A percentile compares a stretch with the other conserved stretches of the same genome.
Evolutionary conservation across 495 filamentous ascomycete species (phyloP).

Genomic region (Penicillium fimorum): DNA sequence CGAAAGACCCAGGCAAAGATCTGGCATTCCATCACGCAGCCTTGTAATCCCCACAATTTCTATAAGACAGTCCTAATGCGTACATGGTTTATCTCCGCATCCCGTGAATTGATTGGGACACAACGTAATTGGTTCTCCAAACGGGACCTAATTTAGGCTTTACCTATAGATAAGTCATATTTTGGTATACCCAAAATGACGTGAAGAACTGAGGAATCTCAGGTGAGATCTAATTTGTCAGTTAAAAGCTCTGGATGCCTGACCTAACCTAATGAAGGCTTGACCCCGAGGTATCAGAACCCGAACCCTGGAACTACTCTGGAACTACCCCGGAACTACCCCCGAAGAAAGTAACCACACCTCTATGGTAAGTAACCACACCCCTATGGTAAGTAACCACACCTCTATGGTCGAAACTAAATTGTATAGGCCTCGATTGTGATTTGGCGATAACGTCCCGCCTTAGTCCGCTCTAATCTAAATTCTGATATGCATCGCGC

Average conservation of each 20-base stretch:
- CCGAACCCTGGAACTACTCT: not conserved
- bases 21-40: not conserved
- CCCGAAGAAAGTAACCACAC: not conserved
- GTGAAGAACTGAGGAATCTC: no score
- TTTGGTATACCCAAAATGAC: no score
- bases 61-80: no score
- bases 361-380: no score
- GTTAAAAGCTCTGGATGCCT: not conserved
- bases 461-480: not conserved
- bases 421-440: not conserved
- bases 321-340: not conserved
- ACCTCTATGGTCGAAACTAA: not conserved
- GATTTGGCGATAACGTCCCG: not conserved
- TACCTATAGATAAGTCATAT: no score
- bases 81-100: no score
- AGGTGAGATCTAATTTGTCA: not conserved
- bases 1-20: not conserved
- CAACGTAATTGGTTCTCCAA: no score
- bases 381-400: no score
- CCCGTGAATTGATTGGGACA: no score
- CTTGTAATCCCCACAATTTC: not conserved
- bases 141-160: no score
- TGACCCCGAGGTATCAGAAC: not conserved
- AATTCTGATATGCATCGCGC: not conserved
- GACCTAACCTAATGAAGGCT: not conserved